Conservation (phyloP, 345 rosid genomes). For the Rhodamnia rubescens region DNA sequence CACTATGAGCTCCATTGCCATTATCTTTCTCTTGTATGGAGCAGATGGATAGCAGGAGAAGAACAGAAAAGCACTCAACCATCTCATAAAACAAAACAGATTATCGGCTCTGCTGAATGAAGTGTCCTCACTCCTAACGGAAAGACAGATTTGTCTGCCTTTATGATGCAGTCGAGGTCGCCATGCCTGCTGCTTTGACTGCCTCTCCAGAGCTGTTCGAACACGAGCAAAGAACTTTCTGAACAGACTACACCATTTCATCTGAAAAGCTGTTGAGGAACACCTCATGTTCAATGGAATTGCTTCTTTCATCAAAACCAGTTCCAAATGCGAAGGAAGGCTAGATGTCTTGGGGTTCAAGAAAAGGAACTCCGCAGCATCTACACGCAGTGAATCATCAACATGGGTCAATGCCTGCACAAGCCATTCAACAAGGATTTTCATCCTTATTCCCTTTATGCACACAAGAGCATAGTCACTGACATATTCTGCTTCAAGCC, state of each 20-base stretch:
- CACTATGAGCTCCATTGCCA: constrained; percentile 85
- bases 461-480: constrained; percentile 38
- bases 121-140: constrained; percentile 19
- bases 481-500: constrained; percentile 12
- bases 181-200: constrained; percentile 66
- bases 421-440: constrained; percentile 73
- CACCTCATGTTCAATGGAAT: constrained; percentile 96
- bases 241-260: constrained; percentile 95
- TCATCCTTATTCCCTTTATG: constrained; percentile 63
- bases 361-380: constrained; percentile 93
- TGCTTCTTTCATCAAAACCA: constrained; percentile 61
- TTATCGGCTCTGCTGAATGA: constrained; percentile 43
- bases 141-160: constrained; percentile 8
- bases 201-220: constrained; percentile 86
- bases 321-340: constrained; percentile 83
- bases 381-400: constrained; percentile 88
- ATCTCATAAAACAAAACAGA: constrained; percentile 75
- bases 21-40: constrained; percentile 87
- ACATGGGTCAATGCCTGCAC: constrained; percentile 77
- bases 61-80: constrained; percentile 77
- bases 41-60: constrained; percentile 94
- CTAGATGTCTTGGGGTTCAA: constrained; percentile 80
- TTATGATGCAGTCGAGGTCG: constrained; percentile 26
- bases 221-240: constrained; percentile 86
- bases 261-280: constrained; percentile 88